Evolutionary conservation across 352 stramenopile genomes (phyloP).

Genomic region (Phytophthora citrophthora): DNA sequence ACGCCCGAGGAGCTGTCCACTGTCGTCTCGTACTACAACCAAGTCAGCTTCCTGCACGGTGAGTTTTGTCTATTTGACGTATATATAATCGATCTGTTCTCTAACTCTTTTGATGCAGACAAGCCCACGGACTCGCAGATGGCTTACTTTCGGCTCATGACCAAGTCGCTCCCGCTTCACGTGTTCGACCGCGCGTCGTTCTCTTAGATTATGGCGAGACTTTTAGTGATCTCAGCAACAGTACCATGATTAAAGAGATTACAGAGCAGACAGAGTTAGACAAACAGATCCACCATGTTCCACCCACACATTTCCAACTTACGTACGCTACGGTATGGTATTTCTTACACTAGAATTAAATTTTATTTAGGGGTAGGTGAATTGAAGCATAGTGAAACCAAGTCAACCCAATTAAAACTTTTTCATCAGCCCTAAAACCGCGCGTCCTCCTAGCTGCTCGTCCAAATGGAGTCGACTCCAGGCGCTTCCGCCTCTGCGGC

Average conservation of each 20-base stretch:
- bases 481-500: neutral
- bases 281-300: conserved; percentile 26
- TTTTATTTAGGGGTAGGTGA: neutral
- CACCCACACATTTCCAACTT: neutral
- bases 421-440: neutral
- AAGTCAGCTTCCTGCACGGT: conserved; percentile 80
- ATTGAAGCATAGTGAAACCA: conserved; percentile 9
- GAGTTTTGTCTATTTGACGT: conserved; percentile 9
- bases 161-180: conserved; percentile 78
- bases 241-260: conserved; percentile 13
- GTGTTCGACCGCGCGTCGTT: conserved; percentile 88
- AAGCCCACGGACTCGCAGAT: conserved; percentile 73
- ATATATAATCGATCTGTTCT: neutral
- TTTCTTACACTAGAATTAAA: neutral
- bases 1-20: conserved; percentile 74
- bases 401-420: conserved; percentile 11
- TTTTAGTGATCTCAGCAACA: conserved; percentile 8
- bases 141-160: conserved; percentile 89
- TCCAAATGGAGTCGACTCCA: conserved; percentile 21
- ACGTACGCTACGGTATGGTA: too few relatives aligned
- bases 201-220: conserved; percentile 50
- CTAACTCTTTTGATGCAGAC: conserved; percentile 39
- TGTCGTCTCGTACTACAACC: conserved; percentile 87
- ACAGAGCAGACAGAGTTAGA: conserved; percentile 30
- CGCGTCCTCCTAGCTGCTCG: conserved; percentile 1